phyloP scores from a whole-genome alignment of 1,284 basidiomycete species.

The Exobasidium cylindrosporum region DNA sequence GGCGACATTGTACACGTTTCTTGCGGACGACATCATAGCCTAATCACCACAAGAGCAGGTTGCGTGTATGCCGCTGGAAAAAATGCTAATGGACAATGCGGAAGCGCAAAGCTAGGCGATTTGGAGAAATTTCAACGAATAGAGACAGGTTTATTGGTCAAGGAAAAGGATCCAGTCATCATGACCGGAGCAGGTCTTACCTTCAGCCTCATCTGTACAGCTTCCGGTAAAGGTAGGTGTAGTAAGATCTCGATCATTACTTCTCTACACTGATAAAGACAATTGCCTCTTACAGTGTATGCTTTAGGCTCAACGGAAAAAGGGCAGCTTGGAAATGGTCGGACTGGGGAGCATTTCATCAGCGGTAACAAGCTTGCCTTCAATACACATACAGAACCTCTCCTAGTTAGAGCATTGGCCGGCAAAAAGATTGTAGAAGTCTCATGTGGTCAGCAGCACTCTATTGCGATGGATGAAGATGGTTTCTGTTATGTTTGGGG shows the following conservation, averaged over 20 bases:
- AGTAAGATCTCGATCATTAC: too few relatives aligned
- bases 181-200: constrained; percentile 76
- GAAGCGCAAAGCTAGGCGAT: constrained; percentile 64
- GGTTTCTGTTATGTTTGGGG: constrained; percentile 71
- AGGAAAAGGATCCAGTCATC: constrained; percentile 65
- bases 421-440: constrained; percentile 76
- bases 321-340: constrained; percentile 86
- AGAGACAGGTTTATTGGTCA: constrained; percentile 58
- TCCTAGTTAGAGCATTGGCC: constrained; percentile 66
- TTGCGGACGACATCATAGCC: constrained; percentile 74
- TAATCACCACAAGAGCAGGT: constrained; percentile 78
- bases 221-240: constrained; percentile 63
- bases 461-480: constrained; percentile 69
- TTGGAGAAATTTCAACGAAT: constrained; percentile 67
- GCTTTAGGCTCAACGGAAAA: constrained; percentile 86
- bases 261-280: constrained; percentile 8
- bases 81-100: constrained; percentile 82
- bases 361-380: constrained; percentile 77
- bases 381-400: constrained; percentile 72
- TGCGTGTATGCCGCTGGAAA: constrained; percentile 78
- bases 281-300: constrained; percentile 69
- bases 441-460: constrained; percentile 81
- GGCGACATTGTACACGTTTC: constrained; percentile 76
- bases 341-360: constrained; percentile 80
- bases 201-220: constrained; percentile 78